These are phyloP conservation scores for Penicillium bovifimosum DNA, from an alignment of 495 filamentous ascomycete species.

Conservation along the genomic window DNA sequence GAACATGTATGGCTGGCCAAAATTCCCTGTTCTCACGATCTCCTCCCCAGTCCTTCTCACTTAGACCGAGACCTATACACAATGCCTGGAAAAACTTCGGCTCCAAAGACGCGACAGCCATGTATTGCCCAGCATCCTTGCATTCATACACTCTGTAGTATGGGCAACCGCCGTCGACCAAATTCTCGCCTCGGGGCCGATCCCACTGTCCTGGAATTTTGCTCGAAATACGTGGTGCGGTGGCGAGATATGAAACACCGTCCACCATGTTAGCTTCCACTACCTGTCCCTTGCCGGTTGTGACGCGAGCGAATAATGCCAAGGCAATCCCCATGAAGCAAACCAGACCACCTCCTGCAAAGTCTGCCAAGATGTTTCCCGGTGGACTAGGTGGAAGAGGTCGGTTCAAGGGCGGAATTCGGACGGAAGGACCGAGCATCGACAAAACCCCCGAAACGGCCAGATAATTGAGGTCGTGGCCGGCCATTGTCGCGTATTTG, in stretches of 20 bases:
- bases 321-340: conserved; percentile 45
- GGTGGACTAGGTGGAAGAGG: conserved; percentile 45
- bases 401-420: conserved; percentile 44
- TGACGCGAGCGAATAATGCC: conserved; percentile 18
- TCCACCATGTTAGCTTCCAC: conserved; percentile 89
- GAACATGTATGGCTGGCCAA: conserved; percentile 53
- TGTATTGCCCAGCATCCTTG: conserved; percentile 59
- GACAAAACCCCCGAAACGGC: conserved; percentile 65
- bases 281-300: conserved; percentile 61
- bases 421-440: conserved; percentile 53
- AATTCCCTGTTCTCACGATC: conserved; percentile 38
- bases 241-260: conserved; percentile 61
- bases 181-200: conserved; percentile 56
- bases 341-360: conserved; percentile 69
- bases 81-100: conserved; percentile 61
- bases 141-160: conserved; percentile 75
- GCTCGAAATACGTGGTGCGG: conserved; percentile 54
- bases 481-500: conserved; percentile 69
- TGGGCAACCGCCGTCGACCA: conserved; percentile 68
- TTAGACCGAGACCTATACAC: conserved; percentile 50
- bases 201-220: conserved; percentile 49
- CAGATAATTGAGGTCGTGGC: conserved; percentile 86
- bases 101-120: conserved; percentile 77
- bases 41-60: conserved; percentile 21
- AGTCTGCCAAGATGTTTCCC: conserved; percentile 72